Evolutionary conservation across 2,329 filamentous ascomycete genomes (phyloP).

Genomic region (Colletotrichum ledebouriae): DNA sequence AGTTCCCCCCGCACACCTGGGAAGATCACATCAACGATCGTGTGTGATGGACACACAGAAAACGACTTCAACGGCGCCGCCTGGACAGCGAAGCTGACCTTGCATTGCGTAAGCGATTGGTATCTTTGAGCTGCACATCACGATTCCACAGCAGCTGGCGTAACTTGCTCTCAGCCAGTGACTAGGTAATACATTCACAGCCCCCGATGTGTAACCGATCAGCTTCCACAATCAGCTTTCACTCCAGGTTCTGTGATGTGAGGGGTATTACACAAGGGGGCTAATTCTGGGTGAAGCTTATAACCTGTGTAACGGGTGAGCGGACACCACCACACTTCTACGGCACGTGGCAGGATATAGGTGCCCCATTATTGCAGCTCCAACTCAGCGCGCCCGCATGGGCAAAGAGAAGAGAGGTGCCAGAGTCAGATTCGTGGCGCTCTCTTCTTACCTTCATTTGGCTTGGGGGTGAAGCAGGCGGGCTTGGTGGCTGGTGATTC

Average conservation of each 20-base stretch:
- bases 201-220: no score
- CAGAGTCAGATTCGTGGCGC: not conserved
- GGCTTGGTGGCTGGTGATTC: no score
- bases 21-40: not conserved
- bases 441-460: not conserved
- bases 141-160: no score
- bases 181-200: no score
- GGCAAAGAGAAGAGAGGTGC: not conserved
- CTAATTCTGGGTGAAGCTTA: not conserved
- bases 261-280: not conserved
- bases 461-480: not conserved
- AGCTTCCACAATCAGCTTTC: no score
- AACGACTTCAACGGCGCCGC: no score
- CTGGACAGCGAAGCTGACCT: no score
- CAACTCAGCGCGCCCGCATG: not conserved
- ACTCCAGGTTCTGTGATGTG: no score
- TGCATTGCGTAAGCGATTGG: no score
- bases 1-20: not conserved
- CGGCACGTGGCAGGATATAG: conserved; percentile 10
- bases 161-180: no score
- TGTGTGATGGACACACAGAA: not conserved
- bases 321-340: not conserved
- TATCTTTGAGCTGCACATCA: no score
- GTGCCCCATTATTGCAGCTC: not conserved
- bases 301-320: not conserved